Evolutionary conservation across 148 eudicot species (phyloP).

Genomic region (Selenicereus undatus): DNA sequence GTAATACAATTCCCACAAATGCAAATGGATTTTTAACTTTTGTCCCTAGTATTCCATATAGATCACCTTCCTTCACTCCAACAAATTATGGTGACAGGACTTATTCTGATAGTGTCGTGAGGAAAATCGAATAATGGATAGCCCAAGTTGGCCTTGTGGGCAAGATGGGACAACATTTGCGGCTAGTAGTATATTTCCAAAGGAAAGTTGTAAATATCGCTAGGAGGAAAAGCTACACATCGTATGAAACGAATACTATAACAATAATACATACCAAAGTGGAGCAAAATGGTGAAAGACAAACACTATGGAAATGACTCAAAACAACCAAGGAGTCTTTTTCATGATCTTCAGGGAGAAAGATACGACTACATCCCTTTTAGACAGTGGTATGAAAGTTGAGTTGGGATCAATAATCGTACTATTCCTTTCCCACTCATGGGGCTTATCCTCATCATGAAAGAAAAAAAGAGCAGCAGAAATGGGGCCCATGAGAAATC

Average conservation of each 20-base stretch:
- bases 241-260: neutral
- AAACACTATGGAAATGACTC: constrained; percentile 7
- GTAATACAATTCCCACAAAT: too few species aligned
- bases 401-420: constrained; percentile 3
- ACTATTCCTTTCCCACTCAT: neutral
- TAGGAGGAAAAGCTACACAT: neutral
- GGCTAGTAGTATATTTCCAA: neutral
- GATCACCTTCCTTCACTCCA: neutral
- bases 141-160: neutral
- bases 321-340: constrained; percentile 13
- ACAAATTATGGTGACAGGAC: neutral
- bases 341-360: neutral
- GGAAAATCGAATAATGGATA: neutral
- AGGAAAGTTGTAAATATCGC: neutral
- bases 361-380: neutral
- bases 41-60: neutral
- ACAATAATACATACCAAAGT: too few species aligned
- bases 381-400: constrained; percentile 14
- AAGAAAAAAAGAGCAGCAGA: neutral
- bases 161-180: neutral
- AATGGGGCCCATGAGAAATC: constrained; percentile 51
- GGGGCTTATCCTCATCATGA: constrained; percentile 2
- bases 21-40: too few species aligned
- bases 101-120: neutral
- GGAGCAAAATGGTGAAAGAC: neutral